Conservation (phyloP, 2,329 filamentous ascomycete species). For the Fusarium mangiferae region DNA sequence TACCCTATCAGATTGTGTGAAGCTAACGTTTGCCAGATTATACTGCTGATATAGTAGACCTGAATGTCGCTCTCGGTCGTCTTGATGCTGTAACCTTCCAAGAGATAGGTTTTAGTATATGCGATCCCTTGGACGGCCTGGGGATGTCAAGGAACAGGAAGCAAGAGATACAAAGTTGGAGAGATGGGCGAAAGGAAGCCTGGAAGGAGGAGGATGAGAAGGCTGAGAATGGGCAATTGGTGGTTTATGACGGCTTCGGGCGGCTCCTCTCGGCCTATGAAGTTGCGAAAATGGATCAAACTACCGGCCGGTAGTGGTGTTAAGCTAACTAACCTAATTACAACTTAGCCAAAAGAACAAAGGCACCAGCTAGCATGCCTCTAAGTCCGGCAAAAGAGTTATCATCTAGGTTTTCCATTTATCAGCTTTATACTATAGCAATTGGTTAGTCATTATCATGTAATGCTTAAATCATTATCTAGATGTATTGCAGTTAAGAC, state of each 20-base stretch:
- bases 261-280: neutral
- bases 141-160: accelerated
- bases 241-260: neutral
- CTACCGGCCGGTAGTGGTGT: too few species aligned
- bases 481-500: too few species aligned
- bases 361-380: too few species aligned
- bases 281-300: neutral
- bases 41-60: neutral
- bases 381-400: too few species aligned
- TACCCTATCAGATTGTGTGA: accelerated
- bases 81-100: accelerated
- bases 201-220: neutral
- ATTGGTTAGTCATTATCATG: too few species aligned
- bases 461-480: too few species aligned
- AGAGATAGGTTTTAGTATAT: accelerated
- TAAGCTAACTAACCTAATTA: too few species aligned
- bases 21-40: neutral
- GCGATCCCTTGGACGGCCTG: neutral
- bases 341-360: too few species aligned
- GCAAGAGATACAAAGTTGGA: neutral
- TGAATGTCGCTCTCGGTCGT: neutral
- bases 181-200: neutral
- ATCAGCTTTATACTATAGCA: too few species aligned
- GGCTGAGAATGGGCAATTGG: neutral
- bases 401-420: too few species aligned